Evolutionary conservation across 441 rosid genomes (phyloP), one percentile per base, ranked within the genome.

Genomic region (Macaranga tanarius): DNA sequence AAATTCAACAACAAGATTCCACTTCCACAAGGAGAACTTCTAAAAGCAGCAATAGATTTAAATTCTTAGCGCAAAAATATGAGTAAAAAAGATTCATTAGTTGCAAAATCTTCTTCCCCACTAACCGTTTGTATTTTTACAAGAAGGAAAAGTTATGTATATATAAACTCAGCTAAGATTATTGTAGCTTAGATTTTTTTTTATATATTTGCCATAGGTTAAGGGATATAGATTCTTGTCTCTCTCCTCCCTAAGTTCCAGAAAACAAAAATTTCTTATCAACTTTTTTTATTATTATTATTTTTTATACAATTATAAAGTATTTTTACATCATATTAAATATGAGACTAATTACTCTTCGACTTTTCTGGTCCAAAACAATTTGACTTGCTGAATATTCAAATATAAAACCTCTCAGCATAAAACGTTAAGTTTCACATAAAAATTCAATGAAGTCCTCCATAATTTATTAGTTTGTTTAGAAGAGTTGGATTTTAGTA

Each of bases 1-100:
- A 38, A 87, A 87, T 75, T 79, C 97, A 42, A 71, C 94, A n/a
- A 90, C 97, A 34, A 84, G 99, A 5, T 95, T 95, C 76, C 85
- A 91, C 42, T 95, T 95, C 80, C 97, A 90, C 85, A 93, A 93
- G 83, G 98, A 95, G 75, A 93, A 93, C 75, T 95, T 95, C 77
- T 95, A 23, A 86, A 85, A 52, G 3, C 54, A 17, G 28, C 19
- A 42, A 56, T 4, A 25, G 13, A 5, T 20, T 3, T n/a, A 13
- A 23, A 42, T 47, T 23, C 20, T 26, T 48, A 15, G 44, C 17
- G 51, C 7, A 38, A 38, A 72, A 38, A 10, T 23, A 22, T 23
- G 48, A 20, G 22, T 42, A 70, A 38, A 70, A 38, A 61, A 22
- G 9, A 3, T 11, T 38, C 38, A 0, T 19, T 48, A 22, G 10